Base-by-base conservation (phyloP, 257 asterid genomes). In the Paraleonurus japonicus region DNA sequence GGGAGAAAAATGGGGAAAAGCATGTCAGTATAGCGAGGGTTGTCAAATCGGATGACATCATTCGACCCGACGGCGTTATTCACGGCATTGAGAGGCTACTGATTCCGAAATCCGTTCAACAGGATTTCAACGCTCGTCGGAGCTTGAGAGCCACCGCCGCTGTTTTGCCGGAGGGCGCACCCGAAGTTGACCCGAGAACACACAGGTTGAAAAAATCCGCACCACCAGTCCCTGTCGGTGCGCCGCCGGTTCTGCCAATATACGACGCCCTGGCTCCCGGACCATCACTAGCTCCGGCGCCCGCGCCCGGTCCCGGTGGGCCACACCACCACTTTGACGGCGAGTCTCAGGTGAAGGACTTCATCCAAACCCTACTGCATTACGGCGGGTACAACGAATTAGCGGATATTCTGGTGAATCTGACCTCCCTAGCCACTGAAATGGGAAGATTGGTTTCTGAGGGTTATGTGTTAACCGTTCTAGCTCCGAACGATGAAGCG, bases 301-400 rank as follows among this genome's bases (percentile, higher is more conserved):
- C 98, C 0, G 99, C 99, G 0, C 99, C 99, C 0, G 98, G 98
- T 0, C 99, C 99, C 0, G 99, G 99, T 2, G 96, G 95, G 3
- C 91, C 87, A 7, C 96, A 82, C 85, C 92, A 83, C 80, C 97
- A 93, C 80, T 93, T 93, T 78, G 94, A 92, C 80, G 98, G 98
- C 2, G 96, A 92, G 78, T 79, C 86, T 33, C 98, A 92, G 78
- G 96, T 92, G 22, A 89, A 92, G 67, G 98, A 92, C 72, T 92
- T 93, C 84, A 90, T 93, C 69, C 89, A 87, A 8, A 94, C 99
- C 1, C 82, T 94, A 0, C 77, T 91, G 59, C 97, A 88, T 78
- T 91, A 88, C 83, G 99, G 99, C 0, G 99, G 99, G 0, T 94
- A 94, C 93, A 91, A 91, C 39, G 99, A 94, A 41, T 65, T 91